Conservation (phyloP, 2,329 filamentous ascomycete species). For the Paraconiothyrium brasiliense region DNA sequence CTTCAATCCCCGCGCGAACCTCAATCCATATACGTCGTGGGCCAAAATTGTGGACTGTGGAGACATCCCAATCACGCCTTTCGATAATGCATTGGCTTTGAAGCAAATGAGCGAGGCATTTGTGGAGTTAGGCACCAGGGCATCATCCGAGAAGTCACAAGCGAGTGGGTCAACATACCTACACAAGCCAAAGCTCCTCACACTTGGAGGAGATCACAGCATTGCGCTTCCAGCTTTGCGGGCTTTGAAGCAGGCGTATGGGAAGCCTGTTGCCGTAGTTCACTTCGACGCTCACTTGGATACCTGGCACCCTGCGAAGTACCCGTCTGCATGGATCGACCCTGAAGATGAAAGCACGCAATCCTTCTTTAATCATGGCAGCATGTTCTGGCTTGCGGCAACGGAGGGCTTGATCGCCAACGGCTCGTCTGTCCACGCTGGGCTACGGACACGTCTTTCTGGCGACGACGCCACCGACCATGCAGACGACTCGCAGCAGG, state of each 20-base stretch:
- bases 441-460: constrained; percentile 78
- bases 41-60: constrained; percentile 86
- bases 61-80: constrained; percentile 85
- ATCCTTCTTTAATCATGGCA: constrained; percentile 84
- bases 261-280: constrained; percentile 57
- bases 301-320: constrained; percentile 85
- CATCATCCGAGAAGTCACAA: constrained; percentile 46
- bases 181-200: constrained; percentile 57
- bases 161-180: constrained; percentile 54
- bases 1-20: constrained; percentile 81
- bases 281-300: constrained; percentile 74
- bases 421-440: constrained; percentile 79
- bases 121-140: constrained; percentile 68
- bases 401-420: constrained; percentile 83
- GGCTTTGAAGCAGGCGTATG: constrained; percentile 57
- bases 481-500: constrained; percentile 75
- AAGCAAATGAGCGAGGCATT: constrained; percentile 86
- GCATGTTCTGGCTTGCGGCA: constrained; percentile 89
- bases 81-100: constrained; percentile 84
- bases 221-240: constrained; percentile 62
- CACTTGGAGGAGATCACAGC: constrained; percentile 61
- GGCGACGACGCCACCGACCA: constrained; percentile 73
- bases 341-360: constrained; percentile 64
- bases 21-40: constrained; percentile 87
- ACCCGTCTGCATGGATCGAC: constrained; percentile 77